Conservation (phyloP, 2,329 filamentous ascomycete genomes). For the Diplodia scrobiculata region DNA sequence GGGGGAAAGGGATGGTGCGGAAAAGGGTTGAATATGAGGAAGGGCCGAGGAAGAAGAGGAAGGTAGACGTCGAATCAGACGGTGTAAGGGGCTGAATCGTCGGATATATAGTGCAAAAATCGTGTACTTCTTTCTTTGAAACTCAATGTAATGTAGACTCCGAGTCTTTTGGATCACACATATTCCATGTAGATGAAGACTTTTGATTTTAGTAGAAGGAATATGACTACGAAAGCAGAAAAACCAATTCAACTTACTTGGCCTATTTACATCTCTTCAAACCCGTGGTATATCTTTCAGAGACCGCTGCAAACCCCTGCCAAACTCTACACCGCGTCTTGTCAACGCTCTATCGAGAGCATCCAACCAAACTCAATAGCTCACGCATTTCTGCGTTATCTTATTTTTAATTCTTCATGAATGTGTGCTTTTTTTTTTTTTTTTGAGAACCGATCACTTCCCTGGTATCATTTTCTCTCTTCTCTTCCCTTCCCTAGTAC, state of each 20-base stretch:
- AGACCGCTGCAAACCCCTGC: background rate
- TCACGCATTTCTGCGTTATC: background rate
- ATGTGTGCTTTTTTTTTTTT: background rate
- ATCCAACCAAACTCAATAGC: background rate
- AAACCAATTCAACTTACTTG: background rate
- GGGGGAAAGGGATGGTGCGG: background rate
- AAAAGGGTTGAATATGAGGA: background rate
- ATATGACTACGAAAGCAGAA: background rate
- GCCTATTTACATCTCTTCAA: background rate
- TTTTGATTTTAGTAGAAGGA: background rate
- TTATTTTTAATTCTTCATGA: background rate
- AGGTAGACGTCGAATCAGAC: background rate
- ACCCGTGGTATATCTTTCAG: background rate
- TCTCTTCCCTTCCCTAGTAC: conserved; percentile 41
- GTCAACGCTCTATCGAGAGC: background rate
- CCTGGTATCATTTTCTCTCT: background rate
- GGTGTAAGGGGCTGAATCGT: background rate
- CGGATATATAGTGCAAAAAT: background rate
- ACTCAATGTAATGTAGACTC: background rate
- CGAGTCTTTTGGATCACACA: background rate
- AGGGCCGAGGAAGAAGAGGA: background rate
- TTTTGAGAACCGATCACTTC: background rate
- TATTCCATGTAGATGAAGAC: background rate
- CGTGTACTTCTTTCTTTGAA: background rate
- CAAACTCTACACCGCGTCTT: background rate